Conservation (phyloP, 140 eudicot species). For the Senecio squalidus region DNA sequence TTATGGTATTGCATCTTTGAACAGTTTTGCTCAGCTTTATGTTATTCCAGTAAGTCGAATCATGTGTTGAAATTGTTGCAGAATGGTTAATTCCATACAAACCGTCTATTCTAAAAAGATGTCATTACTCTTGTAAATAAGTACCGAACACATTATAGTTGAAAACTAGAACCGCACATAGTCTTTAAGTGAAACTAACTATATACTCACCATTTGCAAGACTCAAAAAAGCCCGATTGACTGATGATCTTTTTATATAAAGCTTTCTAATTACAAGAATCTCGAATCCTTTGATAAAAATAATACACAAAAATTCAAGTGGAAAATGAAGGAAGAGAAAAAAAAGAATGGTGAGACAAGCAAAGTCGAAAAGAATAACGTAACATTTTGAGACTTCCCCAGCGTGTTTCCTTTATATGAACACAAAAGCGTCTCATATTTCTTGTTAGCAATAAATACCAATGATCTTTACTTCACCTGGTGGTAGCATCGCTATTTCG, state of each 20-base stretch:
- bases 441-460: constrained; percentile 23
- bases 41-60: not conserved
- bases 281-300: constrained; percentile 25
- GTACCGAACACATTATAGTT: not conserved
- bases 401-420: constrained; percentile 22
- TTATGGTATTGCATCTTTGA: constrained; percentile 15
- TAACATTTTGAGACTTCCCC: constrained; percentile 8
- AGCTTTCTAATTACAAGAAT: constrained; percentile 39
- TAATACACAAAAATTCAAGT: constrained; percentile 21
- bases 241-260: constrained; percentile 24
- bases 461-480: constrained; percentile 31
- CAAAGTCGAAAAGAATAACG: constrained; percentile 36
- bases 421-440: constrained; percentile 23
- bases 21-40: not conserved
- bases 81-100: too few species aligned
- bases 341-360: constrained; percentile 27
- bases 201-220: constrained; percentile 18
- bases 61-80: too few species aligned
- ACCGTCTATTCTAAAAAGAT: not conserved
- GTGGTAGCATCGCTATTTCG: constrained; percentile 28
- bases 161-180: not conserved
- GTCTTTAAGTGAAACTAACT: constrained; percentile 1
- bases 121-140: not conserved
- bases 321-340: constrained; percentile 3
- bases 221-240: constrained; percentile 11